Evolutionary conservation across 192 early-diverging fungal genomes (phyloP), one percentile per base, ranked within the genome.

Genomic region (Lobulomyces angularis): DNA sequence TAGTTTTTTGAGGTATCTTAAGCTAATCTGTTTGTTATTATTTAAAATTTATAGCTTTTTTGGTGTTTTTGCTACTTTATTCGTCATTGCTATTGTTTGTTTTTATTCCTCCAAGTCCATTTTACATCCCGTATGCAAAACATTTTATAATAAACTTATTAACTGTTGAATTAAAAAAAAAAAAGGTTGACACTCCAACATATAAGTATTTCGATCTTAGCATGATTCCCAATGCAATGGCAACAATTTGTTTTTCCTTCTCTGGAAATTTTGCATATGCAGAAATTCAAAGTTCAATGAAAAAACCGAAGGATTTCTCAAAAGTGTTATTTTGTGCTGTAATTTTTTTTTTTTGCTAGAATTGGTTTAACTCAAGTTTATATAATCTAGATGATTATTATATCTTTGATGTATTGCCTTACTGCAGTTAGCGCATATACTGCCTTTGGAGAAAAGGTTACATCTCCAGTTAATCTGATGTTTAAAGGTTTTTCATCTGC

Each of bases 191-290:
- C 24, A 46, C 45, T 25, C 71, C 86, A 8, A 69, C 77, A 21
- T 74, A 62, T 41, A 51, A 59, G 22, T 20, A 27, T 12, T 27
- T 58, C 8, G 55, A 62, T 19, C 38, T 74, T 36, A 56, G 62
- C n/a, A 74, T 74, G 40, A 67, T 90, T 35, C 83, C 84, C 18
- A 70, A 72, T 4, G 79, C 83, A 0, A 45, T 90, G 4, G 81
- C 81, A 1, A 81, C 82, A 1, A 80, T 90, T 49, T 75, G 74
- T 11, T 86, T 90, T 58, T 79, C 77, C 51, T 90, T 77, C 45
- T 69, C 80, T n/a, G 84, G 84, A 30, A 83, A 84, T 37, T 81
- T 74, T 5, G 77, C 83, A 48, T 88, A 86, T 55, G 80, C 85
- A 20, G 79, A 87, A 37, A 79, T 90, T 30, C 83, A 90, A 48